Conservation (phyloP, 2,329 filamentous ascomycete species). For the Colletotrichum limetticola region DNA sequence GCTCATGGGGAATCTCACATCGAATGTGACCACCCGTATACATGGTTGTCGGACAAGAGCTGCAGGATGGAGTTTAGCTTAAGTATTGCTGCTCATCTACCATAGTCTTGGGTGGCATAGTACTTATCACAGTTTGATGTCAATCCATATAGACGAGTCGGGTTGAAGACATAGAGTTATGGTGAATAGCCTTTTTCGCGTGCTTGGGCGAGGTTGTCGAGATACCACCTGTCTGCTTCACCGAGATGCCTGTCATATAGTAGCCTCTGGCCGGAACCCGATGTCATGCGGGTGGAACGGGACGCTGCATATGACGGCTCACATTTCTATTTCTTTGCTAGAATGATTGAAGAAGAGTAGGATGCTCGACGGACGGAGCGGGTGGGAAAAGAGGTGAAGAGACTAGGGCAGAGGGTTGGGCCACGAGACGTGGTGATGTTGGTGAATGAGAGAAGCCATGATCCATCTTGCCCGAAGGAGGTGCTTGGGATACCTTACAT, state of each 20-base stretch:
- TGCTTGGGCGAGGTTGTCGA: not conserved
- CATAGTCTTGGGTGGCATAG: not conserved
- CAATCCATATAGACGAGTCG: not conserved
- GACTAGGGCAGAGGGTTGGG: not conserved
- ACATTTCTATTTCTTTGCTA: not conserved
- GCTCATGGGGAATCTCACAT: not conserved
- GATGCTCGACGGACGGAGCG: not conserved
- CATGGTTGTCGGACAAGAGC: not conserved
- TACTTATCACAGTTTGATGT: not conserved
- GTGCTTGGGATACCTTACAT: not conserved
- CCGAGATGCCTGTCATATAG: not conserved
- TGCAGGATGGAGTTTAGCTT: not conserved
- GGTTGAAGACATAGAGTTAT: not conserved
- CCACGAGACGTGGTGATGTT: not conserved
- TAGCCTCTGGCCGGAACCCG: not conserved
- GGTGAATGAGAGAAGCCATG: not conserved
- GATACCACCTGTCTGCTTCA: not conserved
- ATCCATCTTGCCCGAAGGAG: not conserved
- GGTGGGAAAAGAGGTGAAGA: not conserved
- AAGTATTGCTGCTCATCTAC: not conserved
- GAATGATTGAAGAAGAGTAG: not conserved
- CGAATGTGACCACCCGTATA: not conserved
- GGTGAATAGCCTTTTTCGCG: not conserved
- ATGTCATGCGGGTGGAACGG: not conserved
- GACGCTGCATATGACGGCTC: slow-evolving; percentile 21